A percentile compares a stretch with the other conserved stretches of the same genome.
phyloP scores from a whole-genome alignment of 495 filamentous ascomycete genomes.

The Penicillium subrubescens region DNA sequence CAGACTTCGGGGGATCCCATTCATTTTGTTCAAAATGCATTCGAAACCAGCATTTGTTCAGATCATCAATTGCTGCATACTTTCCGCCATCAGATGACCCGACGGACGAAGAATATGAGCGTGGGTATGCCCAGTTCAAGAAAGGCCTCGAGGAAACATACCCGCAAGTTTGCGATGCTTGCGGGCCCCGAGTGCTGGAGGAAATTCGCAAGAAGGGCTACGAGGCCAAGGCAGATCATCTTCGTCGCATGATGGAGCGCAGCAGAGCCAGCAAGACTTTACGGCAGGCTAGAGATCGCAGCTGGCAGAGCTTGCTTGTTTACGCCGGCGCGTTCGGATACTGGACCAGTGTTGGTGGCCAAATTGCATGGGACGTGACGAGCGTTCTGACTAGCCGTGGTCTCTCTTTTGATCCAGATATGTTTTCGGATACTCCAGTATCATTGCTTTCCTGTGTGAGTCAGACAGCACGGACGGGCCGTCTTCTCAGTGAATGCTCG shows the following conservation, averaged over 20 bases:
- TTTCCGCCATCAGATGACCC: slow-evolving; percentile 69
- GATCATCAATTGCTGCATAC: slow-evolving; percentile 66
- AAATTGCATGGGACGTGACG: slow-evolving; percentile 46
- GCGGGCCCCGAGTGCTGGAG: slow-evolving; percentile 65
- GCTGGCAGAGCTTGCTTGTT: slow-evolving; percentile 54
- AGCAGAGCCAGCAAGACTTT: slow-evolving; percentile 51
- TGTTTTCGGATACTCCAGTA: slow-evolving; percentile 4
- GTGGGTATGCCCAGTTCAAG: slow-evolving; percentile 61
- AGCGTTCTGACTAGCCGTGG: slow-evolving; percentile 25
- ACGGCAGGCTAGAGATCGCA: slow-evolving; percentile 40
- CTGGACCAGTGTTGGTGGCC: slow-evolving; percentile 51
- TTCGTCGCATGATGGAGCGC: slow-evolving; percentile 71
- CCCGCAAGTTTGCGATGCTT: slow-evolving; percentile 80
- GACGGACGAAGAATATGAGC: slow-evolving; percentile 58
- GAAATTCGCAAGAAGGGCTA: slow-evolving; percentile 70
- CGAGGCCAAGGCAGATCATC: slow-evolving; percentile 75
- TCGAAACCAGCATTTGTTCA: slow-evolving; percentile 80
- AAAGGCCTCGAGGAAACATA: slow-evolving; percentile 71
- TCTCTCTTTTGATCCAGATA: not conserved
- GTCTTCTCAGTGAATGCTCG: slow-evolving; percentile 32
- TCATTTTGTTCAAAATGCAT: slow-evolving; percentile 78
- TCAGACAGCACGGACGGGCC: slow-evolving; percentile 23
- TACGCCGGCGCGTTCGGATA: slow-evolving; percentile 53
- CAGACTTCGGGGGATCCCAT: slow-evolving; percentile 41
- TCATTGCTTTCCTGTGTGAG: slow-evolving; percentile 33